Evolutionary conservation across 2,329 filamentous ascomycete genomes (phyloP).

Genomic region (Paraphaeosphaeria minitans): DNA sequence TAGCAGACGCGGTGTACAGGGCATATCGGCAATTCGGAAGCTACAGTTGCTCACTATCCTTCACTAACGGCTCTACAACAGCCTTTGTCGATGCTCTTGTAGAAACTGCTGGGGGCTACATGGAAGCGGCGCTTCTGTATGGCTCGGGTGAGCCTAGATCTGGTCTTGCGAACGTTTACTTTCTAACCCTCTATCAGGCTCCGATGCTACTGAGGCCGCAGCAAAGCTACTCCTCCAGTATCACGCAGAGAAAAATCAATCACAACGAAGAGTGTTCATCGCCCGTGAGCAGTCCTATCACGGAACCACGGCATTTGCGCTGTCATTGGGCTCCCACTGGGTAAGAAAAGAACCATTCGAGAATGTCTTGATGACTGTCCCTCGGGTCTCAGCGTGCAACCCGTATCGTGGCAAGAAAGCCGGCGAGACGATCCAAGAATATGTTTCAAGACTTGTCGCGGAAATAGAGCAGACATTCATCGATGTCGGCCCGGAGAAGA

Average conservation of each 20-base stretch:
- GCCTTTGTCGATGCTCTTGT: slow-evolving; percentile 58
- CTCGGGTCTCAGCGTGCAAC: slow-evolving; percentile 69
- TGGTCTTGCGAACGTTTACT: not conserved
- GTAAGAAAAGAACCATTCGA: slow-evolving; percentile 66
- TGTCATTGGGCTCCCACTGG: slow-evolving; percentile 67
- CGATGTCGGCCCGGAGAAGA: slow-evolving; percentile 64
- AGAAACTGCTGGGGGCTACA: slow-evolving; percentile 56
- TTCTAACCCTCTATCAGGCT: slow-evolving; percentile 35
- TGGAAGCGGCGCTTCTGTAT: slow-evolving; percentile 62
- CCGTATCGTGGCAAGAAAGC: slow-evolving; percentile 62
- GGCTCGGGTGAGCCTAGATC: slow-evolving; percentile 55
- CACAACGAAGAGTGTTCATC: slow-evolving; percentile 63
- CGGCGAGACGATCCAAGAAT: slow-evolving; percentile 62
- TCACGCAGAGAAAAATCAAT: slow-evolving; percentile 58
- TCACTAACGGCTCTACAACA: slow-evolving; percentile 59
- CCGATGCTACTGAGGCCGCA: slow-evolving; percentile 71
- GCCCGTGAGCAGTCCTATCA: slow-evolving; percentile 70
- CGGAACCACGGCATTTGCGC: slow-evolving; percentile 65
- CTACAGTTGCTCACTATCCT: slow-evolving; percentile 66
- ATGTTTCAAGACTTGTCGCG: slow-evolving; percentile 63
- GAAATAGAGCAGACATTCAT: slow-evolving; percentile 73
- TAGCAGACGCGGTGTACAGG: slow-evolving; percentile 62
- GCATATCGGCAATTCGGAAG: slow-evolving; percentile 62
- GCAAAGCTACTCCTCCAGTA: slow-evolving; percentile 72
- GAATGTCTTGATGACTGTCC: slow-evolving; percentile 64